These are phyloP conservation scores for Fusarium secorum DNA, from an alignment of 2,329 filamentous ascomycete genomes.

Conservation along the genomic window DNA sequence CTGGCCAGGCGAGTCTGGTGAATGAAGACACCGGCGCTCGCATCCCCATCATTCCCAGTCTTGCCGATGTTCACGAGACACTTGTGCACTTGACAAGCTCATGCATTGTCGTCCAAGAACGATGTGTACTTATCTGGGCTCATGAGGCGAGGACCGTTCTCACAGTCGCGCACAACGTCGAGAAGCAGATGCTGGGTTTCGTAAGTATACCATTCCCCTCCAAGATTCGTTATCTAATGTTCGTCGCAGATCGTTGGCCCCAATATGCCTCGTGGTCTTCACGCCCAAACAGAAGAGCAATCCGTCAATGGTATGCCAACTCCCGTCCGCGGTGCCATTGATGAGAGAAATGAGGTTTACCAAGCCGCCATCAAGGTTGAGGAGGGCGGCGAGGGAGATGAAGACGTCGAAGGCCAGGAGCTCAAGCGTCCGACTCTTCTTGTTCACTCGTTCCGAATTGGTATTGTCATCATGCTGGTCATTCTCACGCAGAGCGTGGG, in stretches of 20 bases:
- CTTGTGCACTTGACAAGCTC: conserved; percentile 29
- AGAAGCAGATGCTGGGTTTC: conserved; percentile 39
- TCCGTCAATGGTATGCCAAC: conserved; percentile 22
- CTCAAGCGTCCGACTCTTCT: conserved; percentile 33
- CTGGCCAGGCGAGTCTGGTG: conserved; percentile 25
- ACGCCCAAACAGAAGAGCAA: conserved; percentile 35
- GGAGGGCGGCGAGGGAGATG: conserved; percentile 36
- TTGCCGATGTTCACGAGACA: conserved; percentile 26
- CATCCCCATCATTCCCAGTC: conserved; percentile 32
- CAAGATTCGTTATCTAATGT: fast-evolving
- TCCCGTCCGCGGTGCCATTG: conserved; percentile 38
- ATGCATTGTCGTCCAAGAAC: conserved; percentile 36
- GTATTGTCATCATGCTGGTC: conserved; percentile 40
- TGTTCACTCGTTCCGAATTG: conserved; percentile 38
- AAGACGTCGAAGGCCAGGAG: conserved; percentile 33
- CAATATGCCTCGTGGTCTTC: conserved; percentile 35
- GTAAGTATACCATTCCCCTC: conserved; percentile 19
- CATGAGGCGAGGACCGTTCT: conserved; percentile 35
- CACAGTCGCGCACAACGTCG: conserved; percentile 37
- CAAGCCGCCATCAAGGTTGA: conserved; percentile 38
- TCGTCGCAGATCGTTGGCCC: conserved; percentile 33
- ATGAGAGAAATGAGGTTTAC: conserved; percentile 40
- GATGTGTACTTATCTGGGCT: conserved; percentile 38
- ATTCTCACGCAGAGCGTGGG: conserved; percentile 40
- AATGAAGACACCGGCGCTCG: conserved; percentile 36